Conservation (phyloP, 2,329 filamentous ascomycete species). For the Niveomyces coronatus region DNA sequence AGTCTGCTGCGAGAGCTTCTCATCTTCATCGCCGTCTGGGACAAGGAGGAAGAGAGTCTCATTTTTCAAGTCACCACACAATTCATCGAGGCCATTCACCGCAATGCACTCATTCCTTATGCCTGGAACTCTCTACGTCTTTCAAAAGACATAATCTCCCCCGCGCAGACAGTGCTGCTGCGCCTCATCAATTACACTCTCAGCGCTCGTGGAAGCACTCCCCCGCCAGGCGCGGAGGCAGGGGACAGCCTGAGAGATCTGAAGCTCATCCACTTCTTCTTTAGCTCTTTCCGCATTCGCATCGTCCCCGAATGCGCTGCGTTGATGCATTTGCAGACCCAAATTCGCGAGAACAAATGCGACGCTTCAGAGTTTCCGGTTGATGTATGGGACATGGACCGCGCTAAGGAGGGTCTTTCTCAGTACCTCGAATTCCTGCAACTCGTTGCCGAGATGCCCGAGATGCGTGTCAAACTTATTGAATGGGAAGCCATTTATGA, state of each 20-base stretch:
- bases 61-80: slow-evolving; percentile 96
- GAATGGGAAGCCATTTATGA: slow-evolving; percentile 91
- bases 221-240: slow-evolving; percentile 28
- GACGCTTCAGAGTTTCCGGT: slow-evolving; percentile 84
- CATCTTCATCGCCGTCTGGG: slow-evolving; percentile 96
- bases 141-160: slow-evolving; percentile 91
- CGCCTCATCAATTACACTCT: slow-evolving; percentile 88
- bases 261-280: slow-evolving; percentile 75
- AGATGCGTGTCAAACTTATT: slow-evolving; percentile 74
- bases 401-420: slow-evolving; percentile 87
- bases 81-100: slow-evolving; percentile 86
- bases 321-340: slow-evolving; percentile 86
- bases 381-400: slow-evolving; percentile 95
- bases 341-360: slow-evolving; percentile 67
- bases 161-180: slow-evolving; percentile 85
- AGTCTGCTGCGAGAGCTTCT: slow-evolving; percentile 83
- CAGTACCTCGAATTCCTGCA: slow-evolving; percentile 93
- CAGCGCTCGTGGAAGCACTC: slow-evolving; percentile 40
- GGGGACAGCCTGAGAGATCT: slow-evolving; percentile 46
- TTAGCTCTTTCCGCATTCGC: slow-evolving; percentile 82
- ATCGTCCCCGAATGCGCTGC: slow-evolving; percentile 91
- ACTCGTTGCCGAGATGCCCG: slow-evolving; percentile 74
- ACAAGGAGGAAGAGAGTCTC: slow-evolving; percentile 82
- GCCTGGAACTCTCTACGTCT: slow-evolving; percentile 87
- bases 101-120: slow-evolving; percentile 81